phyloP scores from a whole-genome alignment of 2,329 filamentous ascomycete species.

The Fusarium virguliforme region DNA sequence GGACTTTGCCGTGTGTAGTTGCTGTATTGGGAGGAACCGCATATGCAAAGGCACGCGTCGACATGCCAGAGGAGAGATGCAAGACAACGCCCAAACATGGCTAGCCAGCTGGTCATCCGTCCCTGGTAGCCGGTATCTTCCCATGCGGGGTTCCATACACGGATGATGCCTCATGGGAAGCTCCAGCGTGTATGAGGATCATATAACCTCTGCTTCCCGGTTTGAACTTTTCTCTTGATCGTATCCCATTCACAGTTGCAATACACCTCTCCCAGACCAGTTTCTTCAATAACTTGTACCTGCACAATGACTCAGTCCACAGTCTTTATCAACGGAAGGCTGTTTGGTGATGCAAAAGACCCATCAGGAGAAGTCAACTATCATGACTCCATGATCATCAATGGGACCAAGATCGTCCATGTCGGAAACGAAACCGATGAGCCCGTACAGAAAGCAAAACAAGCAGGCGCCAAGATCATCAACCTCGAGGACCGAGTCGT shows the following conservation, averaged over 20 bases:
- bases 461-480: conserved; percentile 45
- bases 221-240: not conserved
- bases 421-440: conserved; percentile 22
- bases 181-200: not conserved
- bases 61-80: not conserved
- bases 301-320: conserved; percentile 7
- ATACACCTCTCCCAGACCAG: not conserved
- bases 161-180: conserved; percentile 5
- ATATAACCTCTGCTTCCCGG: not conserved
- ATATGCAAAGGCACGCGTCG: not conserved
- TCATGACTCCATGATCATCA: conserved; percentile 20
- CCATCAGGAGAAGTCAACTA: conserved; percentile 9
- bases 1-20: not conserved
- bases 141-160: conserved; percentile 9
- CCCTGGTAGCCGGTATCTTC: not conserved
- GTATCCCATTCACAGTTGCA: not conserved
- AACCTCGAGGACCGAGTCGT: conserved; percentile 54
- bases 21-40: not conserved
- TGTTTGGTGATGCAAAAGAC: conserved; percentile 17
- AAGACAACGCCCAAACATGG: conserved; percentile 14
- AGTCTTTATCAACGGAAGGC: conserved; percentile 9
- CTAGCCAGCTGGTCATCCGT: conserved; percentile 8
- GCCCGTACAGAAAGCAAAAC: conserved; percentile 15
- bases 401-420: conserved; percentile 26
- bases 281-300: not conserved